Evolutionary conservation across 371 early-diverging fungal genomes (phyloP).

Genomic region (Mortierella sp.): DNA sequence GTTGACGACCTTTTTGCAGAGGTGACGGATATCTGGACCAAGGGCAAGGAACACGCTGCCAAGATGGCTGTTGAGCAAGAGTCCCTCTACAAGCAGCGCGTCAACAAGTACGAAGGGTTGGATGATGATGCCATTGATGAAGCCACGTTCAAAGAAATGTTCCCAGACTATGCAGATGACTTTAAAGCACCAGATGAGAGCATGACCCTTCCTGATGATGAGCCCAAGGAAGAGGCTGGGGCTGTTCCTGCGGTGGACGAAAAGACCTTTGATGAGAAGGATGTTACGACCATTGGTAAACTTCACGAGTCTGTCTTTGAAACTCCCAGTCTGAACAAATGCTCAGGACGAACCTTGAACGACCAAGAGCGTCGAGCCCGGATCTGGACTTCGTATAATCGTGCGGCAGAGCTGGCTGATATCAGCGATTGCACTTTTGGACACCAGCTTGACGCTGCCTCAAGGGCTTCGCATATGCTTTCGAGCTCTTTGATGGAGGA

Average conservation of each 20-base stretch:
- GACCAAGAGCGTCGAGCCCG: slow-evolving; percentile 33
- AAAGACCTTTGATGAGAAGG: slow-evolving; percentile 63
- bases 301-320: slow-evolving; percentile 38
- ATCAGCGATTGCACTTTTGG: slow-evolving; percentile 48
- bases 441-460: slow-evolving; percentile 49
- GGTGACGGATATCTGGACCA: slow-evolving; percentile 77
- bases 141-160: slow-evolving; percentile 73
- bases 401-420: slow-evolving; percentile 49
- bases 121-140: slow-evolving; percentile 82
- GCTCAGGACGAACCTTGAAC: slow-evolving; percentile 19
- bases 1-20: slow-evolving; percentile 69
- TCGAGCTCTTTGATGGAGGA: slow-evolving; percentile 54
- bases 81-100: slow-evolving; percentile 78
- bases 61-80: slow-evolving; percentile 77
- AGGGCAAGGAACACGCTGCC: slow-evolving; percentile 74
- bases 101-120: slow-evolving; percentile 68
- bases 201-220: slow-evolving; percentile 47
- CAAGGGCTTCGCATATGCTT: slow-evolving; percentile 47
- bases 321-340: slow-evolving; percentile 34
- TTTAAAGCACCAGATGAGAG: slow-evolving; percentile 56
- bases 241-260: slow-evolving; percentile 61
- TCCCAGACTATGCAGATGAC: slow-evolving; percentile 80
- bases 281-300: slow-evolving; percentile 63
- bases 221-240: slow-evolving; percentile 29
- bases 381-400: slow-evolving; percentile 47